These are phyloP conservation scores for Saturnispora kantuleensis DNA, from an alignment of 805 yeast genomes.

Conservation along the genomic window DNA sequence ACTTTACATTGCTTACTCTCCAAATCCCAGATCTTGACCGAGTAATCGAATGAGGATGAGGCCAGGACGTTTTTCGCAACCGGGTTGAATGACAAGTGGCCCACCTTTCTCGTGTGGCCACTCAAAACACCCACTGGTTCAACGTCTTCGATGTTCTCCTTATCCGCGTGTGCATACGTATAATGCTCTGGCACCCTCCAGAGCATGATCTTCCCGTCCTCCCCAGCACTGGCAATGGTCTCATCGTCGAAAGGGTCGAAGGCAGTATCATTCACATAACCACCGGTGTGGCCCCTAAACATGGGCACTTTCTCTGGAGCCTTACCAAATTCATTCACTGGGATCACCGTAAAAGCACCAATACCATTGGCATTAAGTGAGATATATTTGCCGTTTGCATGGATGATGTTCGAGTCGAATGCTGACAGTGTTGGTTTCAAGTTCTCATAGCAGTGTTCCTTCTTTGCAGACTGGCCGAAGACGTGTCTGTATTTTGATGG, in stretches of 20 bases:
- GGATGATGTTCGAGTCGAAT: slow-evolving; percentile 88
- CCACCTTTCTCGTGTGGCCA: slow-evolving; percentile 93
- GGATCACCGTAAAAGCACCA: slow-evolving; percentile 94
- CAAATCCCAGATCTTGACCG: slow-evolving; percentile 86
- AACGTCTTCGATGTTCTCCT: slow-evolving; percentile 52
- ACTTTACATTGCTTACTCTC: slow-evolving; percentile 60
- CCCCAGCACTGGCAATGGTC: slow-evolving; percentile 70
- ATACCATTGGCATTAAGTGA: slow-evolving; percentile 91
- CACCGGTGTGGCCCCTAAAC: slow-evolving; percentile 94
- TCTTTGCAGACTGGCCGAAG: slow-evolving; percentile 76
- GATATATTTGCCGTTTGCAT: slow-evolving; percentile 77
- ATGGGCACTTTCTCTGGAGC: slow-evolving; percentile 89
- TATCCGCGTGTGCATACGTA: slow-evolving; percentile 49
- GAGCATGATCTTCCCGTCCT: slow-evolving; percentile 66
- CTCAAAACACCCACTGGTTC: slow-evolving; percentile 57
- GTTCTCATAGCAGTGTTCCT: slow-evolving; percentile 65
- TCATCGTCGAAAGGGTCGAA: slow-evolving; percentile 84
- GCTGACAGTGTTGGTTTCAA: slow-evolving; percentile 80
- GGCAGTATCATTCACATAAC: slow-evolving; percentile 90
- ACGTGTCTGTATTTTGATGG: slow-evolving; percentile 97
- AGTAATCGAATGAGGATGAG: slow-evolving; percentile 81
- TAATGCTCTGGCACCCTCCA: slow-evolving; percentile 85
- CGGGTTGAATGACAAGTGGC: slow-evolving; percentile 86
- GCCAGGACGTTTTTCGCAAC: slow-evolving; percentile 80
- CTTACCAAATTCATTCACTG: slow-evolving; percentile 77